Evolutionary conservation across 2,329 filamentous ascomycete genomes (phyloP).

Genomic region (Drechslerella stenobrocha): DNA sequence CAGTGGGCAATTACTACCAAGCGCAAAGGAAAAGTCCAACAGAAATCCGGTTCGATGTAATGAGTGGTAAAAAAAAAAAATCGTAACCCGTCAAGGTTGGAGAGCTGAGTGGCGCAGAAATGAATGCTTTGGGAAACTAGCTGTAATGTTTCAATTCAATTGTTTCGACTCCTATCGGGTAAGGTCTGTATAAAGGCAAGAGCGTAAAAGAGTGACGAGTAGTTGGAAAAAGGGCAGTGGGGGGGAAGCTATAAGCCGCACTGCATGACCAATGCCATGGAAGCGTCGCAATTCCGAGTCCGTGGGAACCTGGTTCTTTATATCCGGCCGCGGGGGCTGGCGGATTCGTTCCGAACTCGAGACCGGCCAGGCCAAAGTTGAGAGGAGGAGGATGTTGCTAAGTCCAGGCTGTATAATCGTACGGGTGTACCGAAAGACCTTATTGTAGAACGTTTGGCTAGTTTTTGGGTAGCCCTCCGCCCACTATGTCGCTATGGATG

Average conservation of each 20-base stretch:
- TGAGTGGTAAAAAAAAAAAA: conserved; percentile 17
- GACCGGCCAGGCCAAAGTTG: neutral
- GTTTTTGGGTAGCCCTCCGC: no score
- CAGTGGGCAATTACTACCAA: conserved; percentile 14
- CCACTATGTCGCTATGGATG: neutral
- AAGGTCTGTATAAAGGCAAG: conserved; percentile 24
- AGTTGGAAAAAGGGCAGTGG: conserved; percentile 45
- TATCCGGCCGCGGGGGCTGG: neutral
- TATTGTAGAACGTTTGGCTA: neutral
- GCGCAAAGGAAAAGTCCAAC: neutral
- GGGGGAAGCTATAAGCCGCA: conserved; percentile 14
- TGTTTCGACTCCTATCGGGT: conserved; percentile 32
- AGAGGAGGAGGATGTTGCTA: neutral
- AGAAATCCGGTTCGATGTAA: conserved; percentile 7
- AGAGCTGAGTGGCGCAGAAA: conserved; percentile 32
- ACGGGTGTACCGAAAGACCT: neutral
- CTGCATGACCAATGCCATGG: conserved; percentile 38
- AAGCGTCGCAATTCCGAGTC: conserved; percentile 6
- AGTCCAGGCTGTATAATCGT: neutral
- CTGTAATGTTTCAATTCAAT: conserved; percentile 31
- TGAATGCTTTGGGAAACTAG: conserved; percentile 44
- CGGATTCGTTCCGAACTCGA: conserved; percentile 1
- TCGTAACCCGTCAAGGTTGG: conserved; percentile 21
- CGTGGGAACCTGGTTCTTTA: neutral
- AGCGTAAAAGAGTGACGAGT: conserved; percentile 35